A percentile compares a stretch with the other conserved stretches of the same genome.
Evolutionary conservation across 768 basidiomycete species (phyloP).

Genomic region (Rubroboletus satanas): DNA sequence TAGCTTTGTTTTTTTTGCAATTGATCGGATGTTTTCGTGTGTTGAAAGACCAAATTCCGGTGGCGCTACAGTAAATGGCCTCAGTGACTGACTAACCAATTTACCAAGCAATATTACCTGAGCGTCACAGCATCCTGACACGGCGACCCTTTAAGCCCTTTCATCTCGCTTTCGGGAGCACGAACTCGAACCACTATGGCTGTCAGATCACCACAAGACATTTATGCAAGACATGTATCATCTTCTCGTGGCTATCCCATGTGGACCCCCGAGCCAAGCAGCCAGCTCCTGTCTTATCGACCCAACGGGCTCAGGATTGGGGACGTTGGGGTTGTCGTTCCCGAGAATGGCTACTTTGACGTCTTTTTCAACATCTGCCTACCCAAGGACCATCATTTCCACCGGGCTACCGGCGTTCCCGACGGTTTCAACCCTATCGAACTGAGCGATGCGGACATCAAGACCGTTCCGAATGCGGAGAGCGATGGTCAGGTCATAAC

Average conservation of each 20-base stretch:
- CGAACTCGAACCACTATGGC: conserved; percentile 10
- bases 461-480: conserved; percentile 10
- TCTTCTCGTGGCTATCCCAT: conserved; percentile 34
- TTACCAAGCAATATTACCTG: conserved; percentile 6
- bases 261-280: conserved; percentile 34
- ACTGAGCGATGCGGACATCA: conserved; percentile 15
- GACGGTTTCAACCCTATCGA: conserved; percentile 26
- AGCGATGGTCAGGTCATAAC: conserved; percentile 9
- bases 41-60: not conserved
- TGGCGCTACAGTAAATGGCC: not conserved
- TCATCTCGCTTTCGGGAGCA: not conserved
- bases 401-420: conserved; percentile 23
- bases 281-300: conserved; percentile 24
- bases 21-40: conserved; percentile 2
- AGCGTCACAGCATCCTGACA: conserved; percentile 12
- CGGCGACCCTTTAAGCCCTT: not conserved
- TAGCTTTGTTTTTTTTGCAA: conserved; percentile 15
- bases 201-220: conserved; percentile 23
- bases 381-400: conserved; percentile 29
- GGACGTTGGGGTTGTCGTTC: conserved; percentile 37
- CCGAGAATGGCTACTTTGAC: conserved; percentile 34
- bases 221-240: conserved; percentile 23
- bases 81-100: conserved; percentile 11
- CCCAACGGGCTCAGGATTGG: conserved; percentile 34
- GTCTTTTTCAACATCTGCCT: conserved; percentile 39